Base-by-base conservation (phyloP, 2,329 filamentous ascomycete species). In the Ophiostoma populinum region DNA sequence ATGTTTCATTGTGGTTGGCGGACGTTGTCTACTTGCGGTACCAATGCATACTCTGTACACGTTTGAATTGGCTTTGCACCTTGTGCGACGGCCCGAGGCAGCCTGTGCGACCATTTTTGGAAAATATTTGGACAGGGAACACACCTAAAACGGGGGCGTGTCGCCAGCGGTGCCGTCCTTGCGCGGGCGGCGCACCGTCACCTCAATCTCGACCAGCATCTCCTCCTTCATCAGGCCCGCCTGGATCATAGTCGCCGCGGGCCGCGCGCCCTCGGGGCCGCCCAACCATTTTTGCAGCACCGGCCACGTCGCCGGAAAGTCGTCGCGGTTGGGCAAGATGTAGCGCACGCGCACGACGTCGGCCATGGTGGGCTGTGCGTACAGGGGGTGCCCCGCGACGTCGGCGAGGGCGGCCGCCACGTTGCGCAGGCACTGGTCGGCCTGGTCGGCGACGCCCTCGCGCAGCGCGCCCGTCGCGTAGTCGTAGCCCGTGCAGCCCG, bases 231-330 rank as follows among this genome's bases (percentile, higher is more conserved):
- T 61, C 38, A 69, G 43, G 8, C 50, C 57, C 0, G 61, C 56
- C 46, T 66, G 58, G 1, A 67, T 46, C 65, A 69, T 69, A 1
- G 62, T 69, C 15, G 65, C 65, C 17, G 65, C 64, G 1, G 65
- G 65, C 21, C 57, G 50, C n/a, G 63, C 57, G 3, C 56, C 47
- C 3, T 58, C 58, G 29, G 62, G 55, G 3, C 56, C 47, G 6
- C 61, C 62, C 32, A 69, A 53, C 58, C 61, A 68, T 43, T 55
- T 58, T 41, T 54, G 53, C 43, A 69, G 46, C 3, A 67, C 59
- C 2, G 60, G 56, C 64, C 63, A 69, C 12, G 58, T 62, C 45
- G 50, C 49, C 9, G 55, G 48, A 36, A 69, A 69, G 32, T 67
- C 59, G 12, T 47, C 42, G 6, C 59, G 51, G 38, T 65, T 51